phyloP scores from a whole-genome alignment of 1,284 basidiomycete genomes.

The Gymnopus androsaceus region DNA sequence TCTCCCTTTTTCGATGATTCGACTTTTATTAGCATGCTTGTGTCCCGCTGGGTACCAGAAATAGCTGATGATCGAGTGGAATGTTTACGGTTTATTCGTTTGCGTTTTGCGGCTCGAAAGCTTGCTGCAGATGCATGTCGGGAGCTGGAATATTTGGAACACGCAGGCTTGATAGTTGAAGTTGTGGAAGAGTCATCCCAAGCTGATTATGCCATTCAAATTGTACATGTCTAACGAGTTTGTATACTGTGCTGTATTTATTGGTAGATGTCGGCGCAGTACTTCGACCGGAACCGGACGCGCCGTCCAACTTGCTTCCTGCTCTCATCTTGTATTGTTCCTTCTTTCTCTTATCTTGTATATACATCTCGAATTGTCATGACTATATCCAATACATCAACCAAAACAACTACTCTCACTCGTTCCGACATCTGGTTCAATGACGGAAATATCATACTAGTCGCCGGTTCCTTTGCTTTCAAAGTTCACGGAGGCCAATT shows the following conservation, averaged over 20 bases:
- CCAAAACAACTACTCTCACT: background rate
- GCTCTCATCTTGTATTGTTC: no score
- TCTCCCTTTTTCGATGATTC: background rate
- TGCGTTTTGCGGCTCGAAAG: background rate
- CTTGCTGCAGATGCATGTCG: background rate
- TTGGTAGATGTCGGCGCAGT: no score
- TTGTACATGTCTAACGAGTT: no score
- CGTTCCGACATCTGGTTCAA: slow-evolving; percentile 62
- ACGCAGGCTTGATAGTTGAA: background rate
- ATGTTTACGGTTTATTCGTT: background rate
- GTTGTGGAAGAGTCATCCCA: no score
- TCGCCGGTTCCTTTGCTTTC: slow-evolving; percentile 58
- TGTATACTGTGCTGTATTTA: no score
- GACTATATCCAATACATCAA: background rate
- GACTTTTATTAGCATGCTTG: background rate
- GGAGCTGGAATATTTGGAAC: background rate
- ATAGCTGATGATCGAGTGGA: background rate
- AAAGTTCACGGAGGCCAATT: slow-evolving; percentile 74
- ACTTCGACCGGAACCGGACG: no score
- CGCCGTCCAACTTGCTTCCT: no score
- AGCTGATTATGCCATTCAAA: no score
- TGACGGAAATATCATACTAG: slow-evolving; percentile 69
- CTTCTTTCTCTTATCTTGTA: background rate
- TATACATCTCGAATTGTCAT: background rate
- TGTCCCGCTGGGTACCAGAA: background rate